phyloP scores from a whole-genome alignment of 331 rosid genomes.

The Arachis monticola region DNA sequence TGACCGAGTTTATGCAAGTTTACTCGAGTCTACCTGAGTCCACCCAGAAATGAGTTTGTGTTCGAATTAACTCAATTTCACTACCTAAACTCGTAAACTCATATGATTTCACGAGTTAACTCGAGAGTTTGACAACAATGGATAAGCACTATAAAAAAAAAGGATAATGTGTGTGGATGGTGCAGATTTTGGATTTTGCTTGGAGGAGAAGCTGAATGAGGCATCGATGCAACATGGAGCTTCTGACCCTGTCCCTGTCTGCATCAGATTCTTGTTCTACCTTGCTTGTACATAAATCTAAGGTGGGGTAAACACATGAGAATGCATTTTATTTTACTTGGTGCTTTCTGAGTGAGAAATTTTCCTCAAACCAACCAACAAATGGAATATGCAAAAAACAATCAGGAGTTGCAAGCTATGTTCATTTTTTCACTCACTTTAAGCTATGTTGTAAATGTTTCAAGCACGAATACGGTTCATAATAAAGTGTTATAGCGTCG shows the following conservation, averaged over 20 bases:
- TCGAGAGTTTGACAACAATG: too few relatives aligned
- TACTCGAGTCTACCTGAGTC: too few relatives aligned
- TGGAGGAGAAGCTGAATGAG: neutral
- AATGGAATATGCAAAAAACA: neutral
- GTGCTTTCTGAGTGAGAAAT: neutral
- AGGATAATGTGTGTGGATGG: neutral
- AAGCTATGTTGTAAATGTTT: neutral
- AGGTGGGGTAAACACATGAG: neutral
- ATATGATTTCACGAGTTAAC: too few relatives aligned
- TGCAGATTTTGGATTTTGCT: slow-evolving; percentile 7
- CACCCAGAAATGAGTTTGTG: too few relatives aligned
- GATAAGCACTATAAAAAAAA: neutral
- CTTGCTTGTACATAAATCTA: neutral
- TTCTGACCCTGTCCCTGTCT: neutral
- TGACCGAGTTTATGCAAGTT: too few relatives aligned
- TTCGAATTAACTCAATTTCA: too few relatives aligned
- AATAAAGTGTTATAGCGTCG: too few relatives aligned
- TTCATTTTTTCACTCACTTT: neutral
- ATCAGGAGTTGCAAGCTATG: neutral
- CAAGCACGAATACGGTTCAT: too few relatives aligned
- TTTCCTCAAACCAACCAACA: slow-evolving; percentile 4
- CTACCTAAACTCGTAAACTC: too few relatives aligned
- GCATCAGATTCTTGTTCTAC: slow-evolving; percentile 7
- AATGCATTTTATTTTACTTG: neutral
- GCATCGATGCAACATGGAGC: neutral